Conservation (phyloP, 2,329 filamentous ascomycete species). For the Xylaria sp. region DNA sequence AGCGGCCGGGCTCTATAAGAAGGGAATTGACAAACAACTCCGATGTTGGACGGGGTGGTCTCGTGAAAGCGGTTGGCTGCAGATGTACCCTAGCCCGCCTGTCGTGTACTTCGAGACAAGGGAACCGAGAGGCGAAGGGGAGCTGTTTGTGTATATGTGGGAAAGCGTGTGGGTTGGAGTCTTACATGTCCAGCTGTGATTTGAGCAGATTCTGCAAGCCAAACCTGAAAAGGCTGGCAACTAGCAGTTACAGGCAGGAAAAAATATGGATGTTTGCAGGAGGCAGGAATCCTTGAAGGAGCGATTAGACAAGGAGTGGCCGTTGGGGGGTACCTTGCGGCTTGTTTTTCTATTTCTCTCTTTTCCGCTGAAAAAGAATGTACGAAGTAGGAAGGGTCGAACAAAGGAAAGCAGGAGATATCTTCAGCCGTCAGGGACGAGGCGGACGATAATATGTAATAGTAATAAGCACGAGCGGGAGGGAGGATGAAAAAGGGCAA, state of each 20-base stretch:
- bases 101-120: constrained; percentile 32
- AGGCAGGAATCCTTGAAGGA: constrained; percentile 34
- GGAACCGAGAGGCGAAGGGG: constrained; percentile 29
- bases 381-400: constrained; percentile 25
- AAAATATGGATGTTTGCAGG: constrained; percentile 36
- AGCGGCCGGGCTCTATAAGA: constrained; percentile 24
- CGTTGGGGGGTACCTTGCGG: constrained; percentile 1
- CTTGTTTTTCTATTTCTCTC: constrained; percentile 6
- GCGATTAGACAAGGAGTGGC: constrained; percentile 29
- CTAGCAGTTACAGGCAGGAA: constrained; percentile 26
- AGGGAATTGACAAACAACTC: constrained; percentile 28
- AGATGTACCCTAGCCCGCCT: constrained; percentile 27
- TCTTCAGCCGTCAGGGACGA: constrained; percentile 25
- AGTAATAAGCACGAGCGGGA: constrained; percentile 15
- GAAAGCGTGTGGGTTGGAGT: constrained; percentile 29
- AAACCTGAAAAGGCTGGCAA: constrained; percentile 30
- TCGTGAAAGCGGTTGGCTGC: constrained; percentile 32
- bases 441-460: constrained; percentile 26
- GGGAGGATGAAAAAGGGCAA: constrained; percentile 21
- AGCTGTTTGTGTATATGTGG: constrained; percentile 30
- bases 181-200: constrained; percentile 31
- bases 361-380: constrained; percentile 21
- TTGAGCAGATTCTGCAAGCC: constrained; percentile 30
- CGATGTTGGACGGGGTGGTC: constrained; percentile 31
- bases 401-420: constrained; percentile 34